Evolutionary conservation across 2,329 filamentous ascomycete species (phyloP).

Genomic region (Emericellopsis atlantica): DNA sequence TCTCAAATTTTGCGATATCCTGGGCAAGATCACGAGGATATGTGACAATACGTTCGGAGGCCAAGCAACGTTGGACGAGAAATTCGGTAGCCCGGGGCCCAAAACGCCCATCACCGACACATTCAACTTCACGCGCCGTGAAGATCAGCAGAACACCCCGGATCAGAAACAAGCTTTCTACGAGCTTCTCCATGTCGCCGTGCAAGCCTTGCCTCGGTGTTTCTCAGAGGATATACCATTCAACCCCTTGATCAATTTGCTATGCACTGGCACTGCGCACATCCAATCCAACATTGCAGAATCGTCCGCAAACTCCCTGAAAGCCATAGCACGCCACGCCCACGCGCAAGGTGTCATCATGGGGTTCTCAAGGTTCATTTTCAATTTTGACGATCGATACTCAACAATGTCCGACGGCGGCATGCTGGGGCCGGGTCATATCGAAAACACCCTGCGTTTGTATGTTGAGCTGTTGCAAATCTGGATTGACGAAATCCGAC

Average conservation of each 20-base stretch:
- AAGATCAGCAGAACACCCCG: slow-evolving; percentile 57
- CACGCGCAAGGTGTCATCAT: slow-evolving; percentile 94
- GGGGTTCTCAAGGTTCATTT: slow-evolving; percentile 94
- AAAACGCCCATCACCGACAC: slow-evolving; percentile 93
- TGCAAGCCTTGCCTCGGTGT: slow-evolving; percentile 90
- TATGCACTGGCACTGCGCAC: slow-evolving; percentile 94
- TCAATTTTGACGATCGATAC: slow-evolving; percentile 95
- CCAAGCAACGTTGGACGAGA: slow-evolving; percentile 89
- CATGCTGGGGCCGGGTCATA: slow-evolving; percentile 86
- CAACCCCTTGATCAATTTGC: slow-evolving; percentile 82
- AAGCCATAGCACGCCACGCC: slow-evolving; percentile 86
- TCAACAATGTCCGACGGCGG: slow-evolving; percentile 97
- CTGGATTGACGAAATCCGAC: slow-evolving; percentile 94
- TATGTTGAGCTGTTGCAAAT: slow-evolving; percentile 92
- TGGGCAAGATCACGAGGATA: slow-evolving; percentile 90
- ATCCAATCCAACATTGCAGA: slow-evolving; percentile 84
- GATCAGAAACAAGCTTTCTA: slow-evolving; percentile 94
- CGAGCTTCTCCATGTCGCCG: slow-evolving; percentile 86
- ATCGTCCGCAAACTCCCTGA: slow-evolving; percentile 85
- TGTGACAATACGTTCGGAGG: slow-evolving; percentile 97
- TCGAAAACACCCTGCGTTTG: slow-evolving; percentile 82
- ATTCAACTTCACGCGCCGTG: slow-evolving; percentile 78
- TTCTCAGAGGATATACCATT: slow-evolving; percentile 84
- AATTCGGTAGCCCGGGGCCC: slow-evolving; percentile 74
- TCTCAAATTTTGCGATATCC: slow-evolving; percentile 80